Evolutionary conservation across 2,329 filamentous ascomycete species (phyloP), one percentile per base, ranked within the genome.

Genomic region (Claviceps monticola): DNA sequence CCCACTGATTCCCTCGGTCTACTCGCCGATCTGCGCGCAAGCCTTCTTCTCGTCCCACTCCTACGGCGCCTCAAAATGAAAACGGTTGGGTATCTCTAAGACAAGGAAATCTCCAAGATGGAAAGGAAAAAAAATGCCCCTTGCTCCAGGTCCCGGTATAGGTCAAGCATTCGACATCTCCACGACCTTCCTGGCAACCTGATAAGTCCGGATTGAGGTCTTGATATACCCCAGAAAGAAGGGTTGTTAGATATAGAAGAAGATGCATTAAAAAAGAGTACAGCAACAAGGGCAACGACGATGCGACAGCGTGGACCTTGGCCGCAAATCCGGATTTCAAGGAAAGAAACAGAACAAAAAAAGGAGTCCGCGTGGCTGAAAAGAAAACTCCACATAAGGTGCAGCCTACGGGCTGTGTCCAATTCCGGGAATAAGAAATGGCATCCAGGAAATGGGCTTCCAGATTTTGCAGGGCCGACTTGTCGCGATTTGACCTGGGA

Each of bases 11-110:
- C n/a, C 23, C 46, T 54, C 49, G 3, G 29, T 47, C 43, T 51
- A 13, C 23, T 51, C 50, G 29, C 9, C 29, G 1, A 39, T 53
- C 52, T 36, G 49, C 41, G 29, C 46, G 50, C 49, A 53, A 53
- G 50, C 54, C 46, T 55, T 39, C 39, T 49, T 50, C 42, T 52
- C 29, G 9, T 34, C 26, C 49, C 34, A 14, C 42, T 53, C 42
- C 53, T 26, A 39, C 50, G 42, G 51, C 50, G 51, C 51, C 50
- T 43, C 37, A 49, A 49, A 36, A 56, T 46, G 29, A 41, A 41
- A 53, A 57, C 59, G 56, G 58, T 56, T 62, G 65, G 65, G 65
- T 67, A 67, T 67, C 65, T 66, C 60, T 58, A 16, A 65, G 59
- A 65, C 61, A 61, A 61, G 21, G 45, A 34, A 34, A 11, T 34